Base-by-base conservation (phyloP, 2,329 filamentous ascomycete species). In the Monilinia polystroma region DNA sequence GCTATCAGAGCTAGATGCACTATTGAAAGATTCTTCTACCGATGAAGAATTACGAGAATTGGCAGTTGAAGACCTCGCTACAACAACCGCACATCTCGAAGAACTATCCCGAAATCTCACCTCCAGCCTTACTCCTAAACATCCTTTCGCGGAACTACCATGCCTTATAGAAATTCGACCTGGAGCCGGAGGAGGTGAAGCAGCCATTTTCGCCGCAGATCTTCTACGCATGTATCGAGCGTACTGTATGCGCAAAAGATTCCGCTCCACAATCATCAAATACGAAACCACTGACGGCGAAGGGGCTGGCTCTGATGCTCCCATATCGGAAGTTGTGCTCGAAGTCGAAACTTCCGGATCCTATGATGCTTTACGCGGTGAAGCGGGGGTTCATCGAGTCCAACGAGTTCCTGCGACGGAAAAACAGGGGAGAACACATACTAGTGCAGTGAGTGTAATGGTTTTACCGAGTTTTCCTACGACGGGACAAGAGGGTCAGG, bases 351-450 rank as follows among this genome's bases (percentile, higher is more conserved):
- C 87, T 60, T 80, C 86, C 1, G 92, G 92, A 41, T 89, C 93
- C 29, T 99, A 97, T 78, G 91, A 90, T 68, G 75, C 87, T 1
- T 86, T 99, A 73, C 86, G 94, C 68, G 89, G 89, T 73, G 95
- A 99, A 79, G 92, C 94, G 3, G 95, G 95, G 43, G 95, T 99
- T 71, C 95, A 99, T 77, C 87, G 95, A 38, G 95, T 99, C 0
- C 95, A 99, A 81, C 88, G 95, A 35, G 89, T 99, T 4, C 95
- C 95, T 1, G 89, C 89, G 14, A 99, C 95, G 0, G 95, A 99
- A 77, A 91, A 84, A 71, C 94, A 92, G 76, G 95, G 95, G 2
- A 88, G 95, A 38, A 95, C 92, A 20, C 95, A 99, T 78, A 99
- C 95, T 14, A 95, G 91, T 75, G 93, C 93, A 16, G 94, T 93